These are phyloP conservation scores for Suillus americanus DNA, from an alignment of 768 basidiomycete species.

Conservation along the genomic window DNA sequence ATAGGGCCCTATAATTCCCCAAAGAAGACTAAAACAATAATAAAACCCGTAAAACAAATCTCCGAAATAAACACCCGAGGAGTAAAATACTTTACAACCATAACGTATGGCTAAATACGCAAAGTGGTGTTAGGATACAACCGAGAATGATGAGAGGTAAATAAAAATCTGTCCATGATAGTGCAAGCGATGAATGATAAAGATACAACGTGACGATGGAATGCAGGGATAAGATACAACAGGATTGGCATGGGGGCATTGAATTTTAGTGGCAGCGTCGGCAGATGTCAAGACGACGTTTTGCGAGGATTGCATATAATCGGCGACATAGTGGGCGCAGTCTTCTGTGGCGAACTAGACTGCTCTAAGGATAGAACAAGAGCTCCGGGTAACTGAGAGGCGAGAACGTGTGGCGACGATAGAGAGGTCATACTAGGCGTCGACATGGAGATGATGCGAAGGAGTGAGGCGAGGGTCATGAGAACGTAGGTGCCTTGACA, in stretches of 20 bases:
- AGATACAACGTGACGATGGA: conserved; percentile 30
- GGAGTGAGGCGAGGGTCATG: background rate
- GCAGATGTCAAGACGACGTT: conserved; percentile 4
- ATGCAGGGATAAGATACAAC: conserved; percentile 28
- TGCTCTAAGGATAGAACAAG: background rate
- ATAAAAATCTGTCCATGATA: conserved; percentile 16
- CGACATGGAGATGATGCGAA: conserved; percentile 2
- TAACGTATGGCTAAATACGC: conserved; percentile 37
- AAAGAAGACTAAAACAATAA: conserved; percentile 4
- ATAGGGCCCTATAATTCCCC: conserved; percentile 4
- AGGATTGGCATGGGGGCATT: conserved; percentile 26
- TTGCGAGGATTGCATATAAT: background rate
- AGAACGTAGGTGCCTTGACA: background rate
- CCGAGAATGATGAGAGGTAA: conserved; percentile 1
- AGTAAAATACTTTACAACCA: conserved; percentile 34
- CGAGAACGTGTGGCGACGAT: background rate
- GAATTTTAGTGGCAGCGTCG: conserved; percentile 25
- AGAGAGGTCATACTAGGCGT: background rate
- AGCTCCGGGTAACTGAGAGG: conserved; percentile 4
- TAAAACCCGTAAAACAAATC: conserved; percentile 8
- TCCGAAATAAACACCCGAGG: conserved; percentile 16
- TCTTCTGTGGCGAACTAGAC: background rate
- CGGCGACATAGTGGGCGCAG: conserved; percentile 4
- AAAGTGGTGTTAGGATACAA: conserved; percentile 21
- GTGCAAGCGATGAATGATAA: conserved; percentile 30